Percentiles rank a stretch among this genome's conserved stretches.
These are phyloP conservation scores for Kalmanozyma brasiliensis DNA, from an alignment of 1,284 basidiomycete species.

Conservation along the genomic window DNA sequence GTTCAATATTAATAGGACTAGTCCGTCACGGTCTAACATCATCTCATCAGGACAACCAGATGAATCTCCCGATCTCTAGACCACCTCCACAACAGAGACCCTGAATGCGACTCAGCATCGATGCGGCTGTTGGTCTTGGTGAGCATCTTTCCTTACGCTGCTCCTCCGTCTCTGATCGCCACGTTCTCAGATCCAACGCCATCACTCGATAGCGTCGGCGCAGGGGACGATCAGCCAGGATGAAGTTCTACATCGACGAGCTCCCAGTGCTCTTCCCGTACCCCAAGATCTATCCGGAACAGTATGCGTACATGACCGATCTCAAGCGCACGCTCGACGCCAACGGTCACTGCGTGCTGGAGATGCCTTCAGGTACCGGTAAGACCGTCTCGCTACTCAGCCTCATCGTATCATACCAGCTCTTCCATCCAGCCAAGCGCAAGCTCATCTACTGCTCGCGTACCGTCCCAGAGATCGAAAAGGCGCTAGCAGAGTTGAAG, in stretches of 20 bases:
- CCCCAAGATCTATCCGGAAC: slow-evolving; percentile 75
- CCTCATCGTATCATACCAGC: slow-evolving; percentile 94
- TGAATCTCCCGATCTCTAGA: slow-evolving; percentile 5
- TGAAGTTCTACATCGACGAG: slow-evolving; percentile 97
- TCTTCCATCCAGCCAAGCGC: slow-evolving; percentile 90
- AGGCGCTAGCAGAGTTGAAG: slow-evolving; percentile 94
- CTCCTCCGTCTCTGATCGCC: no score
- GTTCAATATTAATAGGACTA: no score
- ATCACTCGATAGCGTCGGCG: no score
- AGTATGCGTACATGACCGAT: slow-evolving; percentile 99
- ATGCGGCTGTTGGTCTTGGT: slow-evolving; percentile 9
- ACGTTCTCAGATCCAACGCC: no score
- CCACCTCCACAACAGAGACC: slow-evolving; percentile 12
- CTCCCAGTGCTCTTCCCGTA: slow-evolving; percentile 71
- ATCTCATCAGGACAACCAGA: no score
- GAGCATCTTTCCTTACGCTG: no score
- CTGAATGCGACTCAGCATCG: slow-evolving; percentile 15
- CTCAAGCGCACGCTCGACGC: slow-evolving; percentile 96
- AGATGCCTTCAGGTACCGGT: slow-evolving; percentile 99
- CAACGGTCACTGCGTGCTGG: slow-evolving; percentile 90
- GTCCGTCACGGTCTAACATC: no score
- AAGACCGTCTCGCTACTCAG: slow-evolving; percentile 97
- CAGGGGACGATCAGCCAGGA: slow-evolving; percentile 64
- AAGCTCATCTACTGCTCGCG: slow-evolving; percentile 99
- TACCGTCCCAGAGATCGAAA: slow-evolving; percentile 99